phyloP scores from a whole-genome alignment of 2,329 filamentous ascomycete species.

The Aspergillus quadricinctus region DNA sequence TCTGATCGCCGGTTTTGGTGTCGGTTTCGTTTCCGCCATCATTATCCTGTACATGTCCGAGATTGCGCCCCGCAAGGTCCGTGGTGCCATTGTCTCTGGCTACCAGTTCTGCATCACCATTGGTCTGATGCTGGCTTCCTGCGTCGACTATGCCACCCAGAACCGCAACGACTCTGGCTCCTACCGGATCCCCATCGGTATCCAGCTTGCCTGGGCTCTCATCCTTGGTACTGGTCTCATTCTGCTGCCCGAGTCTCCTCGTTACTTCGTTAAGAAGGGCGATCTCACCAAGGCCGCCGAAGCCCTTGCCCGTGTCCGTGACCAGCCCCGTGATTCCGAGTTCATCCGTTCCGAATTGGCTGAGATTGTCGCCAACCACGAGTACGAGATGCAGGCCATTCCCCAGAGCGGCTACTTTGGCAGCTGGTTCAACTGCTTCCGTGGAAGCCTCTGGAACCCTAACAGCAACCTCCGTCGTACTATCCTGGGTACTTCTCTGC shows the following conservation, averaged over 20 bases:
- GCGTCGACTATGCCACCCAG: slow-evolving; percentile 69
- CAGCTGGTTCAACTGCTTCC: slow-evolving; percentile 65
- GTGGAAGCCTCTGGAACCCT: slow-evolving; percentile 49
- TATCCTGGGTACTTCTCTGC: slow-evolving; percentile 66
- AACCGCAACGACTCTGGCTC: slow-evolving; percentile 57
- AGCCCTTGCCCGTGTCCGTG: slow-evolving; percentile 65
- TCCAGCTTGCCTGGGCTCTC: slow-evolving; percentile 77
- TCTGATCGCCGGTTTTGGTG: slow-evolving; percentile 70
- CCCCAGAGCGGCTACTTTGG: slow-evolving; percentile 61
- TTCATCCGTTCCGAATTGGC: slow-evolving; percentile 75
- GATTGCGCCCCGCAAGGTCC: slow-evolving; percentile 68
- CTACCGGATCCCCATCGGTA: slow-evolving; percentile 74
- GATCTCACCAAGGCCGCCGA: slow-evolving; percentile 60
- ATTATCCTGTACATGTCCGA: slow-evolving; percentile 87
- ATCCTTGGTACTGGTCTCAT: slow-evolving; percentile 70
- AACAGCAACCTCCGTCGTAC: slow-evolving; percentile 61
- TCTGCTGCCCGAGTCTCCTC: slow-evolving; percentile 77
- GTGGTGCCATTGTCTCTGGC: slow-evolving; percentile 72
- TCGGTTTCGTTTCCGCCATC: slow-evolving; percentile 75
- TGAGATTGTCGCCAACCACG: slow-evolving; percentile 85
- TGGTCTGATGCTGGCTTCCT: slow-evolving; percentile 69
- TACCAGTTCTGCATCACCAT: slow-evolving; percentile 83
- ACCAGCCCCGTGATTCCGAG: slow-evolving; percentile 66
- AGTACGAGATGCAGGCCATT: slow-evolving; percentile 70
- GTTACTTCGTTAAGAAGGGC: slow-evolving; percentile 78